Conservation (phyloP, 139 green algal genomes). For the Mesostigma viride region DNA sequence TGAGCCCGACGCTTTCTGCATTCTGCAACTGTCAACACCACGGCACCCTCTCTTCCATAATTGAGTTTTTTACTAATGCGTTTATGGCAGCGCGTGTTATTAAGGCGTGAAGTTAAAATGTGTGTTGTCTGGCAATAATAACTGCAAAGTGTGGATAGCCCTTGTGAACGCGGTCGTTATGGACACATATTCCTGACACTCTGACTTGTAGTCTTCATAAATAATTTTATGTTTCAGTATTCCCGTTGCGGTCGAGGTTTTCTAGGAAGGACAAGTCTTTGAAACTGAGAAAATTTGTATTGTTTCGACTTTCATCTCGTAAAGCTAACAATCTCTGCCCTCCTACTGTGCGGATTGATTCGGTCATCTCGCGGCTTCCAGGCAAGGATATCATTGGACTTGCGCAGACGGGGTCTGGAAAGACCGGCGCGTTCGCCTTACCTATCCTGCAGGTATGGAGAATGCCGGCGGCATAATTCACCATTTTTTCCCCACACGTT, state of each 20-base stretch:
- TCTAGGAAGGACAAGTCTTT: not conserved
- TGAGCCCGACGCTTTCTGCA: not conserved
- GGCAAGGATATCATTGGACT: conserved; percentile 86
- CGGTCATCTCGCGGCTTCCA: no score
- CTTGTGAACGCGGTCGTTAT: not conserved
- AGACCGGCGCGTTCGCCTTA: conserved; percentile 92
- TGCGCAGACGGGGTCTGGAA: conserved; percentile 92
- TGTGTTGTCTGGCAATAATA: not conserved
- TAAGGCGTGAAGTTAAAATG: not conserved
- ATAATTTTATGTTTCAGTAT: not conserved
- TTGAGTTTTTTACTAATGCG: not conserved
- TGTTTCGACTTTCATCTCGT: not conserved
- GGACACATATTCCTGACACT: not conserved
- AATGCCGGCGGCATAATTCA: not conserved
- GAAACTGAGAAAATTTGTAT: not conserved
- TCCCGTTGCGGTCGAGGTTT: not conserved
- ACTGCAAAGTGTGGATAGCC: not conserved
- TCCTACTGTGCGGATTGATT: no score
- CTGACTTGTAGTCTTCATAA: not conserved
- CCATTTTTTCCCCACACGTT: not conserved
- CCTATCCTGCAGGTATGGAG: conserved; percentile 67
- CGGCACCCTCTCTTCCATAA: conserved; percentile 3
- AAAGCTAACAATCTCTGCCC: not conserved
- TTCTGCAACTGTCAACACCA: no score
- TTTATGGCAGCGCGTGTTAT: no score